phyloP scores from a whole-genome alignment of 2,329 filamentous ascomycete species.

The Chaetomium sp. region DNA sequence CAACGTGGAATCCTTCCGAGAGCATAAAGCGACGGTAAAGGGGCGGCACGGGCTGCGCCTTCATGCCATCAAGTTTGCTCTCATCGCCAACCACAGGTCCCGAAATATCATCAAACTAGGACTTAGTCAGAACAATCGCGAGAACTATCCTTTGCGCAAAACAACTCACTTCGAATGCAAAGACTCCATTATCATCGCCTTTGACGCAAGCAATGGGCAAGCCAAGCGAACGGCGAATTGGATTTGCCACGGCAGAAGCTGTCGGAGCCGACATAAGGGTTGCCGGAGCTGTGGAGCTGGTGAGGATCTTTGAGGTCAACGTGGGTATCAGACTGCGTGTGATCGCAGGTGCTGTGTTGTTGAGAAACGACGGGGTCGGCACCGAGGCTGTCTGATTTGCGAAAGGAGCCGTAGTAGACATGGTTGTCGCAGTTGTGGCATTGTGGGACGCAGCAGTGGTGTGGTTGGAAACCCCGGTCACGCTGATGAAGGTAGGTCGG shows the following conservation, averaged over 20 bases:
- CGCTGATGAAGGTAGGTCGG: neutral
- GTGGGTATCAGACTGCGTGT: neutral
- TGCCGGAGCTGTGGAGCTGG: neutral
- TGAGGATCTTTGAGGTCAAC: neutral
- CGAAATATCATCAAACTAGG: conserved; percentile 33
- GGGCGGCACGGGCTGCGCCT: conserved; percentile 25
- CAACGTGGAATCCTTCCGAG: conserved; percentile 27
- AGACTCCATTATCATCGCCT: conserved; percentile 24
- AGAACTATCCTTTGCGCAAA: neutral
- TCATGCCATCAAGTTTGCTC: conserved; percentile 8
- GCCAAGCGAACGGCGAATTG: neutral
- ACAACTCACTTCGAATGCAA: conserved; percentile 25
- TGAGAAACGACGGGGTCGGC: neutral
- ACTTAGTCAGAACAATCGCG: neutral
- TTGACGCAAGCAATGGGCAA: conserved; percentile 18
- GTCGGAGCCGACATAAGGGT: neutral
- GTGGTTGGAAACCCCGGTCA: neutral
- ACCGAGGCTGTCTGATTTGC: neutral
- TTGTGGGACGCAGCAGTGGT: neutral
- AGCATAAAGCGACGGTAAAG: conserved; percentile 34
- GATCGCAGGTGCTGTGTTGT: neutral
- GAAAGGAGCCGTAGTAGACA: neutral
- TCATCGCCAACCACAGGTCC: conserved; percentile 10
- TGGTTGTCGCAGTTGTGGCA: neutral
- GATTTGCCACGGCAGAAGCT: neutral